These are phyloP conservation scores for Colletotrichum gigasporum DNA, from an alignment of 2,329 filamentous ascomycete species.

Conservation along the genomic window DNA sequence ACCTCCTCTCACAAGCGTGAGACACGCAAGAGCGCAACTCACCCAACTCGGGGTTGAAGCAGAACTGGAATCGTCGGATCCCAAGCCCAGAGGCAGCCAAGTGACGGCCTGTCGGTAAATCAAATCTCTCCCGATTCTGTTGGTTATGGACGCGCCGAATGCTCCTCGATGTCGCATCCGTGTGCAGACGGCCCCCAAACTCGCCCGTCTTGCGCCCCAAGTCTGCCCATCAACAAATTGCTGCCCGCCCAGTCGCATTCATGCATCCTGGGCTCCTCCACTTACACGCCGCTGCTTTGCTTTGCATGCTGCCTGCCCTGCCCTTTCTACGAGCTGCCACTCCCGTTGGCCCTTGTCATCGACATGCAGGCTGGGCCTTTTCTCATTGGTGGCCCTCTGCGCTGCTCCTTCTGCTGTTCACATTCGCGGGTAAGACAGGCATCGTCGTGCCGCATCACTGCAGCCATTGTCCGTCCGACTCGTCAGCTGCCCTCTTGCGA, in stretches of 20 bases:
- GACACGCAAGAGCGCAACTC: too few species aligned
- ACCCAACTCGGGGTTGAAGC: background rate
- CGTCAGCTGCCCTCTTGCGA: constrained; percentile 18
- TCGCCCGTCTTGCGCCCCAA: background rate
- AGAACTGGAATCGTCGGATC: too few species aligned
- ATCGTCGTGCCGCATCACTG: constrained; percentile 24
- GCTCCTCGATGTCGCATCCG: background rate
- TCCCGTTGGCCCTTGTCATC: constrained; percentile 19
- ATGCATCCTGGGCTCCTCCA: background rate
- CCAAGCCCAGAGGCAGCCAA: background rate
- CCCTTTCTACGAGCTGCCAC: constrained; percentile 13
- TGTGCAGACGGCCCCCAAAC: constrained; percentile 2
- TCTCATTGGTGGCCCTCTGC: constrained; percentile 18
- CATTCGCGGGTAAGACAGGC: constrained; percentile 17
- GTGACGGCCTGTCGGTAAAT: background rate
- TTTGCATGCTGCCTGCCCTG: constrained; percentile 16
- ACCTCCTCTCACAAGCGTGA: background rate
- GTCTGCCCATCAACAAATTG: constrained; percentile 6
- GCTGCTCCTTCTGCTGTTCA: constrained; percentile 10
- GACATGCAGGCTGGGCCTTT: background rate
- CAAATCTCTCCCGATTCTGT: background rate
- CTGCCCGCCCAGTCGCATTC: background rate
- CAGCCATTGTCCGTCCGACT: constrained; percentile 9
- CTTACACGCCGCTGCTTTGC: constrained; percentile 2
- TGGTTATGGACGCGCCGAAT: constrained; percentile 3